These are phyloP conservation scores for Arxiozyma bovina DNA, from an alignment of 1,139 yeast genomes.

Conservation along the genomic window DNA sequence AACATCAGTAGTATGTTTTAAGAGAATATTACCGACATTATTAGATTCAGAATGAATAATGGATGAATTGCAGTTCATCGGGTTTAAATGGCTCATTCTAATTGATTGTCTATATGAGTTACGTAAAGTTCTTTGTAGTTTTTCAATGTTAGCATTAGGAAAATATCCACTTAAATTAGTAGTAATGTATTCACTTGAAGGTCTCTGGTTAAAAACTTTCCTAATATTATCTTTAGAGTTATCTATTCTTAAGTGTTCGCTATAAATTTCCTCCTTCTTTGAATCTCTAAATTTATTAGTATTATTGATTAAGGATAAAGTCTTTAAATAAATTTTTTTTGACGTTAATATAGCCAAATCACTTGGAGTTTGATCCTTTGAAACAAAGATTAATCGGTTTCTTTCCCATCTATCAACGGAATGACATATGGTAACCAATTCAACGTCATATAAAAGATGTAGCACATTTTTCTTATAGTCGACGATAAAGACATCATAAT, in stretches of 20 bases:
- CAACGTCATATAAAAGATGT: conserved; percentile 62
- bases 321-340: conserved; percentile 33
- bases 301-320: conserved; percentile 11
- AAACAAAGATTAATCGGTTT: conserved; percentile 63
- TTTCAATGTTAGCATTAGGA: conserved; percentile 70
- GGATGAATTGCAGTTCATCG: conserved; percentile 2
- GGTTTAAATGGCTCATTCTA: conserved; percentile 36
- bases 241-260: conserved; percentile 18
- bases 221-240: conserved; percentile 31
- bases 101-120: conserved; percentile 76
- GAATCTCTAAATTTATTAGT: not conserved
- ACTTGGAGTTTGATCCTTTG: conserved; percentile 55
- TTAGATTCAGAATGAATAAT: conserved; percentile 22
- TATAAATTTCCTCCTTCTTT: not conserved
- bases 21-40: conserved; percentile 56
- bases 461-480: conserved; percentile 39
- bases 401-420: conserved; percentile 65
- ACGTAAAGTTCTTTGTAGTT: conserved; percentile 70
- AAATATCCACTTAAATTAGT: conserved; percentile 85
- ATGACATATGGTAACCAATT: conserved; percentile 73
- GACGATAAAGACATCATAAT: conserved; percentile 43
- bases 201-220: conserved; percentile 79
- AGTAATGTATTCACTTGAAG: conserved; percentile 87
- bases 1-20: conserved; percentile 49
- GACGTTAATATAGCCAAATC: conserved; percentile 61